Evolutionary conservation across 768 basidiomycete genomes (phyloP).

Genomic region (Aureoboletus auriporus): DNA sequence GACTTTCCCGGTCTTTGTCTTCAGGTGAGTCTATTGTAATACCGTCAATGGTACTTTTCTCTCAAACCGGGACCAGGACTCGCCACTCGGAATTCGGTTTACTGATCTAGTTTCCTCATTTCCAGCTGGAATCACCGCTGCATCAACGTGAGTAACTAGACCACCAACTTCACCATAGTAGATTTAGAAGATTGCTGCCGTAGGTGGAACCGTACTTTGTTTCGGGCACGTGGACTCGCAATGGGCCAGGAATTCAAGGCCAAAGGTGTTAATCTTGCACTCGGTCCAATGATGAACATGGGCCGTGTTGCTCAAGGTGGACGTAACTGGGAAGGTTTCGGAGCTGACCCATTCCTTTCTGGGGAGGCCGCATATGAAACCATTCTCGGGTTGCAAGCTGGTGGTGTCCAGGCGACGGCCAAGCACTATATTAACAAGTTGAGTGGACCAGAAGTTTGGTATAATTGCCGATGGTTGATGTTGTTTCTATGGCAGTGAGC

Average conservation of each 20-base stretch:
- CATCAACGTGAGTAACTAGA: constrained; percentile 58
- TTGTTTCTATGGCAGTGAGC: constrained; percentile 24
- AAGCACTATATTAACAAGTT: constrained; percentile 76
- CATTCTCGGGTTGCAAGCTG: constrained; percentile 72
- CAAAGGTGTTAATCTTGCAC: constrained; percentile 80
- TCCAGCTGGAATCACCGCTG: constrained; percentile 81
- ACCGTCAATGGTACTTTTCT: background rate
- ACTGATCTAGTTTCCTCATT: constrained; percentile 74
- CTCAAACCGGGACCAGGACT: constrained; percentile 41
- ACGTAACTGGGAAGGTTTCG: constrained; percentile 95
- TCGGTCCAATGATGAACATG: constrained; percentile 87
- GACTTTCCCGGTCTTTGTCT: constrained; percentile 69
- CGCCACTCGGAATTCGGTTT: constrained; percentile 74
- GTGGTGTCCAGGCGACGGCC: constrained; percentile 84
- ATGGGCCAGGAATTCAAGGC: constrained; percentile 82
- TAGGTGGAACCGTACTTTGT: constrained; percentile 73
- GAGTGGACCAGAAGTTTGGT: constrained; percentile 28
- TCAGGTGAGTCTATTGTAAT: constrained; percentile 39
- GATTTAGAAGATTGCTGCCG: background rate
- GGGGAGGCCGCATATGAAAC: constrained; percentile 78
- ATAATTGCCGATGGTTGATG: background rate
- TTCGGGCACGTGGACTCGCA: constrained; percentile 69
- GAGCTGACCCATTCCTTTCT: constrained; percentile 82
- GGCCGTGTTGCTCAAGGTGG: constrained; percentile 75
- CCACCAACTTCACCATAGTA: background rate